Percentiles rank a stretch among this genome's conserved stretches.
phyloP scores from a whole-genome alignment of 1,284 basidiomycete species.

The Cerrena zonata region DNA sequence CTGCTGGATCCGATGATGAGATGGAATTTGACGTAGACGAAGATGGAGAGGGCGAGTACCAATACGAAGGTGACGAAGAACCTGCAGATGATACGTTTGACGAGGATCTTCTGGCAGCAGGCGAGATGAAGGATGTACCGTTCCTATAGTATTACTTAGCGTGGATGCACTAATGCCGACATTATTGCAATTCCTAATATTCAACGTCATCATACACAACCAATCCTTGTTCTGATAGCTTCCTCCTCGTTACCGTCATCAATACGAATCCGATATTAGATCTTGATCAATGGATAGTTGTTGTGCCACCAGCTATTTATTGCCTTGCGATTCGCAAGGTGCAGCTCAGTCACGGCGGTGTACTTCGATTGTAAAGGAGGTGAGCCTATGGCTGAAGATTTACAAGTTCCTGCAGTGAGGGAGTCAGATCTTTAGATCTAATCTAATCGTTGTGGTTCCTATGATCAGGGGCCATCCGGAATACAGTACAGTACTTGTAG shows the following conservation, averaged over 20 bases:
- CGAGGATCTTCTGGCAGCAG: slow-evolving; percentile 74
- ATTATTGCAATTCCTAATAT: neutral
- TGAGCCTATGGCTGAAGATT: too few species aligned
- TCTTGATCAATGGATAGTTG: neutral
- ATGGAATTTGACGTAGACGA: slow-evolving; percentile 51
- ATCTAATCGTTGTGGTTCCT: too few species aligned
- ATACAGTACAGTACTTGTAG: too few species aligned
- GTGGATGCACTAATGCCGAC: neutral
- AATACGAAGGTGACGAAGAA: slow-evolving; percentile 33
- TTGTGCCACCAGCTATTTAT: neutral
- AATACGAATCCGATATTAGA: too few species aligned
- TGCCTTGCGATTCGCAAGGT: neutral
- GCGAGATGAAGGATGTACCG: slow-evolving; percentile 81
- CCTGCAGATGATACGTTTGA: slow-evolving; percentile 65
- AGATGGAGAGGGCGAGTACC: slow-evolving; percentile 28
- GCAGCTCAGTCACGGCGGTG: too few species aligned
- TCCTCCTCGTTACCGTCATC: too few species aligned
- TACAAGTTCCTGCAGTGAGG: too few species aligned
- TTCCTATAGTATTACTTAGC: slow-evolving; percentile 43
- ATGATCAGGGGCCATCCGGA: too few species aligned
- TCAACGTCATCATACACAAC: neutral
- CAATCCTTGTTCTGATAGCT: neutral
- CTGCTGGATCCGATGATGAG: slow-evolving; percentile 35
- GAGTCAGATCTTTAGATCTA: too few species aligned
- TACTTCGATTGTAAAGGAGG: too few species aligned